These are phyloP conservation scores for Stachybotrys chlorohalonatus DNA, from an alignment of 2,329 filamentous ascomycete genomes.

Conservation along the genomic window DNA sequence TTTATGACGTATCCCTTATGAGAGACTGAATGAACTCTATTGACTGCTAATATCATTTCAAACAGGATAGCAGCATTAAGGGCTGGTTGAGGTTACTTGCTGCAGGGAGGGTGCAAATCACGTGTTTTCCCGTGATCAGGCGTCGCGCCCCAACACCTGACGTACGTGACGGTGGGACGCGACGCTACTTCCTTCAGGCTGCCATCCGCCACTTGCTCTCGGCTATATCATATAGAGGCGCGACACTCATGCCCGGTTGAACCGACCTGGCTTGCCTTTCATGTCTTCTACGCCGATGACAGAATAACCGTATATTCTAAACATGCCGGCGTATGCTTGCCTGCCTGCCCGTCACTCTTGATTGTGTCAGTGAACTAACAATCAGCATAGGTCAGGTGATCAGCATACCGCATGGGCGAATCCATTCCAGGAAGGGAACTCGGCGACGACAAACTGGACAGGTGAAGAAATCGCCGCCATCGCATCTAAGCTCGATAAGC, in stretches of 20 bases:
- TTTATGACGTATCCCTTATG: no score
- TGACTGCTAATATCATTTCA: no score
- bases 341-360: constrained; percentile 2
- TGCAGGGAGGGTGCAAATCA: not conserved
- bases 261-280: no score
- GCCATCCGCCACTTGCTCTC: not conserved
- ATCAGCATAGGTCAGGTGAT: constrained; percentile 50
- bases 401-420: constrained; percentile 55
- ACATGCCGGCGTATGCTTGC: constrained; percentile 35
- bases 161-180: not conserved
- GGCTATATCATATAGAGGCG: no score
- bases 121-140: not conserved
- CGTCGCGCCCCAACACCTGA: not conserved
- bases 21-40: no score
- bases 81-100: no score
- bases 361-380: constrained; percentile 7
- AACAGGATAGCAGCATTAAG: no score
- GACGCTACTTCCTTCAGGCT: not conserved
- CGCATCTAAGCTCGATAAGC: constrained; percentile 78
- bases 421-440: constrained; percentile 68
- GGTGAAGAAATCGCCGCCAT: constrained; percentile 85
- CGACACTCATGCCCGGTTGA: no score
- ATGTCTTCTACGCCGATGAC: constrained; percentile 8
- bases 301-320: constrained; percentile 10
- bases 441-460: constrained; percentile 69